phyloP scores from a whole-genome alignment of 1,139 yeast species.

The Magnusiomyces sp. region DNA sequence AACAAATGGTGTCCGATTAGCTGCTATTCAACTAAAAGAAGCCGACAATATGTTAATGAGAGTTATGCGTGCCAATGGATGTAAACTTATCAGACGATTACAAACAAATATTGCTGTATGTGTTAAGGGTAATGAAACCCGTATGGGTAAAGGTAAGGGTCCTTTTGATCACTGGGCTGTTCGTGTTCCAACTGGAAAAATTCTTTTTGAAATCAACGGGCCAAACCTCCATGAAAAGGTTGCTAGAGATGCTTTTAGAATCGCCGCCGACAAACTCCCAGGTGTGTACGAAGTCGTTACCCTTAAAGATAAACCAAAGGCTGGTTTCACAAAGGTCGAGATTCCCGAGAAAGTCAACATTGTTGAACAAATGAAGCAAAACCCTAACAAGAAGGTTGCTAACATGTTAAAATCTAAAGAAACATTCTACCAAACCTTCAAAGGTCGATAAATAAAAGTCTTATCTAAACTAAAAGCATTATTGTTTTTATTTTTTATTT shows the following conservation, averaged over 20 bases:
- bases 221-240: slow-evolving; percentile 73
- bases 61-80: slow-evolving; percentile 65
- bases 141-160: slow-evolving; percentile 99
- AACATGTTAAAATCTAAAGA: slow-evolving; percentile 31
- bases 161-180: slow-evolving; percentile 96
- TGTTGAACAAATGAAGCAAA: slow-evolving; percentile 44
- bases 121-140: slow-evolving; percentile 94
- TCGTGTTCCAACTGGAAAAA: slow-evolving; percentile 92
- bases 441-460: slow-evolving; percentile 22
- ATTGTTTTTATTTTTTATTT: background rate
- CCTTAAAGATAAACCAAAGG: slow-evolving; percentile 56
- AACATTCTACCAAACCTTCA: slow-evolving; percentile 28
- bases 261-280: slow-evolving; percentile 88
- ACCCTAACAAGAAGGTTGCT: slow-evolving; percentile 51
- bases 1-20: slow-evolving; percentile 74
- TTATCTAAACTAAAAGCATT: background rate
- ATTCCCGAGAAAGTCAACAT: slow-evolving; percentile 45
- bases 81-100: slow-evolving; percentile 68
- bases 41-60: slow-evolving; percentile 84
- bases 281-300: slow-evolving; percentile 85
- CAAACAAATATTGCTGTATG: slow-evolving; percentile 86
- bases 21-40: slow-evolving; percentile 86
- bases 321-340: slow-evolving; percentile 48
- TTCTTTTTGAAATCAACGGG: slow-evolving; percentile 80
- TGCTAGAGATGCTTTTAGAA: slow-evolving; percentile 85